These are phyloP conservation scores for Pholiota molesta DNA, from an alignment of 768 basidiomycete genomes.

Conservation along the genomic window DNA sequence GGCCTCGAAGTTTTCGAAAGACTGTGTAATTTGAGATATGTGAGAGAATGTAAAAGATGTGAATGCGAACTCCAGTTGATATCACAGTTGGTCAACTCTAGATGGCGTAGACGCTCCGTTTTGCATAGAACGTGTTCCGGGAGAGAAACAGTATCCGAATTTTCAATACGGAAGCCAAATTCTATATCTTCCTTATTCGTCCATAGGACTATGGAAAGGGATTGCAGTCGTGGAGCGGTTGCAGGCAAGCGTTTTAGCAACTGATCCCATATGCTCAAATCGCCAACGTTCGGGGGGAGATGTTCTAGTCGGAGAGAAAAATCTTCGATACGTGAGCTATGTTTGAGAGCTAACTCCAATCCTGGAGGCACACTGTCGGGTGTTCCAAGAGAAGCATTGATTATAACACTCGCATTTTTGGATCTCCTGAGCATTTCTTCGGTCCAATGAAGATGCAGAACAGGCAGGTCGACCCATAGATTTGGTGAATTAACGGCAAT, in stretches of 20 bases:
- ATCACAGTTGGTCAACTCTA: neutral
- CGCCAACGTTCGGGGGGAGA: no score
- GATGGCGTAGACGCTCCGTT: neutral
- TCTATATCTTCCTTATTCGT: no score
- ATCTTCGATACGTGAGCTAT: neutral
- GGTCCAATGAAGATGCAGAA: neutral
- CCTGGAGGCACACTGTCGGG: neutral
- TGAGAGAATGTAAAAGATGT: neutral
- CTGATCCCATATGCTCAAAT: no score
- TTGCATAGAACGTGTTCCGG: neutral
- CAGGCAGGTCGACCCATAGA: neutral
- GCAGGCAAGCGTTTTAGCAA: no score
- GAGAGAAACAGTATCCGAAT: neutral
- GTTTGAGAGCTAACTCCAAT: neutral
- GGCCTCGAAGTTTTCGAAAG: neutral
- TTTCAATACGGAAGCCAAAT: neutral
- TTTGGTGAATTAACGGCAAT: neutral
- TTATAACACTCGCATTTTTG: neutral
- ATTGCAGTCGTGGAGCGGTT: no score
- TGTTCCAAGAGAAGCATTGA: neutral
- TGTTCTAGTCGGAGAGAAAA: no score
- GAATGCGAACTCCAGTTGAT: neutral
- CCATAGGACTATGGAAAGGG: no score
- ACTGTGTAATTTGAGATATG: neutral
- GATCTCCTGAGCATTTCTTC: neutral